Conservation (phyloP, 176 grass and related monocot genomes). For the Eremochloa ophiuroides region DNA sequence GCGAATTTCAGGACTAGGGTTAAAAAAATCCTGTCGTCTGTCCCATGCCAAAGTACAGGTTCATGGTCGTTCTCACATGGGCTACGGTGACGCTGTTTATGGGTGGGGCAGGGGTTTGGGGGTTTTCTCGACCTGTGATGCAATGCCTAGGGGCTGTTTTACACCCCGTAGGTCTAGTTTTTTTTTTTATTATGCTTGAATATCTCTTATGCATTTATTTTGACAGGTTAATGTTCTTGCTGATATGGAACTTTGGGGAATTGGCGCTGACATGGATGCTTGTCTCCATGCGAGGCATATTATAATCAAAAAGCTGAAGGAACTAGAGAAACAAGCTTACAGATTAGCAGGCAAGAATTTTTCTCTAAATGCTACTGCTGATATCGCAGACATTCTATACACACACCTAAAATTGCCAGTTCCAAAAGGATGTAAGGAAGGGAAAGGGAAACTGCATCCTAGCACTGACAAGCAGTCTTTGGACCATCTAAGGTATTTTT, state of each 20-base stretch:
- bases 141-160: too few relatives aligned
- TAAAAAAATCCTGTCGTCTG: too few relatives aligned
- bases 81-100: too few relatives aligned
- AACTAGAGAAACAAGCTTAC: conserved; percentile 84
- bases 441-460: conserved; percentile 91
- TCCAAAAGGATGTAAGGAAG: conserved; percentile 67
- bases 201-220: not conserved
- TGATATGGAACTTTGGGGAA: conserved; percentile 93
- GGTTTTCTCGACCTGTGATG: too few relatives aligned
- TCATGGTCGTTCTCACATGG: too few relatives aligned
- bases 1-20: too few relatives aligned
- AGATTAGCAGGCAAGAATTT: conserved; percentile 75
- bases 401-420: conserved; percentile 77
- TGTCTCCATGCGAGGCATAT: conserved; percentile 69
- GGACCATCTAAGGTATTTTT: conserved; percentile 66
- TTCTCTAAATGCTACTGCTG: conserved; percentile 76
- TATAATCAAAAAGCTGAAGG: conserved; percentile 84
- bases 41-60: too few relatives aligned
- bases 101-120: too few relatives aligned
- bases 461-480: conserved; percentile 85
- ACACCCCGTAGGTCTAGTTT: too few relatives aligned
- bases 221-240: conserved; percentile 83
- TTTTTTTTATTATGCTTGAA: not conserved
- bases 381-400: conserved; percentile 87
- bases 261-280: conserved; percentile 91